Evolutionary conservation across 2,329 filamentous ascomycete species (phyloP).

Genomic region (Ceratocystis papillata): DNA sequence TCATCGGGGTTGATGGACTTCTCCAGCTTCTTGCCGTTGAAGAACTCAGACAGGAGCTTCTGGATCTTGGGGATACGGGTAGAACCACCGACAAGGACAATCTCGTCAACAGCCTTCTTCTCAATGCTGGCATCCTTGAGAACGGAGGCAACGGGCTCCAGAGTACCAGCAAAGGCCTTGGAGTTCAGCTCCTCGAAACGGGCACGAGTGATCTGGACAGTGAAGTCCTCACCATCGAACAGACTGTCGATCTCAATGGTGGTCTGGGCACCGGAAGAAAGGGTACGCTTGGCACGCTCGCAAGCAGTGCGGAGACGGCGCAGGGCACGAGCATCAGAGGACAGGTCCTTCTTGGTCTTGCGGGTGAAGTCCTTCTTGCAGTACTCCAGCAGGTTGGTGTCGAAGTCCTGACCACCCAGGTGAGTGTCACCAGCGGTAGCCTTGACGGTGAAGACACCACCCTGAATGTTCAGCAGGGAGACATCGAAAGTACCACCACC

Average conservation of each 20-base stretch:
- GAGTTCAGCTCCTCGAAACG: conserved; percentile 98
- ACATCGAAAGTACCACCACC: conserved; percentile 99
- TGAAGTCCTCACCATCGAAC: conserved; percentile 96
- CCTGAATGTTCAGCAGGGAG: conserved; percentile 95
- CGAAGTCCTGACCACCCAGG: conserved; percentile 91
- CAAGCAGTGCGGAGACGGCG: conserved; percentile 94
- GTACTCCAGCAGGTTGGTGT: conserved; percentile 88
- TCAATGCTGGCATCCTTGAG: conserved; percentile 82
- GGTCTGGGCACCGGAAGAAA: conserved; percentile 94
- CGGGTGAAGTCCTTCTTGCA: conserved; percentile 90
- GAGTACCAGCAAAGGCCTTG: conserved; percentile 85
- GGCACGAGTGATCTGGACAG: conserved; percentile 92
- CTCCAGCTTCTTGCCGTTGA: conserved; percentile 99
- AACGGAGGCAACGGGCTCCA: conserved; percentile 92
- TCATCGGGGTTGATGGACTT: conserved; percentile 99
- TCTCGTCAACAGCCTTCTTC: conserved; percentile 92
- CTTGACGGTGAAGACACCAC: conserved; percentile 98
- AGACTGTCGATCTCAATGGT: conserved; percentile 98
- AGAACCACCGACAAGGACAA: conserved; percentile 96
- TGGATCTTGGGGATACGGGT: conserved; percentile 98
- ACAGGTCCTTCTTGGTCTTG: conserved; percentile 73
- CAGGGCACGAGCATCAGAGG: conserved; percentile 77
- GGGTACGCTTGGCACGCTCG: conserved; percentile 98
- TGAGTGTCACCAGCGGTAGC: conserved; percentile 96
- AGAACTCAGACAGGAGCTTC: conserved; percentile 98